These are phyloP conservation scores for Monascus ruber DNA, from an alignment of 2,329 filamentous ascomycete genomes.

Conservation along the genomic window DNA sequence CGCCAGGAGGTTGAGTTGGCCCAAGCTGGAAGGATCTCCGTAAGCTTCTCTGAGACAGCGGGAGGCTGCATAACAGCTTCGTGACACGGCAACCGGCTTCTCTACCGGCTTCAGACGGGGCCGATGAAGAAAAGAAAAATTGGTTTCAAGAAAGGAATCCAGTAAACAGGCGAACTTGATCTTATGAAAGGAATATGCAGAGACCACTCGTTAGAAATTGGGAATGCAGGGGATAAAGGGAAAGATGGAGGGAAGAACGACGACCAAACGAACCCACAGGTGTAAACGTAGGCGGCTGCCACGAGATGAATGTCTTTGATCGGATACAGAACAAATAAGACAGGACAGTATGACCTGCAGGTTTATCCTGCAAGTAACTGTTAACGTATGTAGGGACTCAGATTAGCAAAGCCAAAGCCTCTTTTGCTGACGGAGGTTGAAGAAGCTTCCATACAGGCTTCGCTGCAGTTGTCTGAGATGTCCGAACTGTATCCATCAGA, in stretches of 20 bases:
- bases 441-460: conserved; percentile 24
- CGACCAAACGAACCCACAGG: background rate
- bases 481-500: conserved; percentile 6
- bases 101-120: background rate
- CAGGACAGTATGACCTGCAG: no score
- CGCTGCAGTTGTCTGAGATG: conserved; percentile 17
- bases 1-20: background rate
- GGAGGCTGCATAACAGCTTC: conserved; percentile 18
- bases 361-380: background rate
- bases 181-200: background rate
- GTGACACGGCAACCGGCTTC: conserved; percentile 17
- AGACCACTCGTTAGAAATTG: background rate
- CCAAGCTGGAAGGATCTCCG: background rate
- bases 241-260: background rate
- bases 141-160: background rate
- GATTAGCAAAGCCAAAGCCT: background rate
- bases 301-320: background rate
- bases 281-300: background rate
- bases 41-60: conserved; percentile 17
- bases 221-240: background rate
- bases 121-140: background rate
- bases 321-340: no score
- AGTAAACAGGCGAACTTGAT: background rate
- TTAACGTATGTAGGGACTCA: background rate
- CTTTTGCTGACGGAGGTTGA: conserved; percentile 1